phyloP scores from a whole-genome alignment of 1,284 basidiomycete genomes.

The Stygiomarasmius scandens region DNA sequence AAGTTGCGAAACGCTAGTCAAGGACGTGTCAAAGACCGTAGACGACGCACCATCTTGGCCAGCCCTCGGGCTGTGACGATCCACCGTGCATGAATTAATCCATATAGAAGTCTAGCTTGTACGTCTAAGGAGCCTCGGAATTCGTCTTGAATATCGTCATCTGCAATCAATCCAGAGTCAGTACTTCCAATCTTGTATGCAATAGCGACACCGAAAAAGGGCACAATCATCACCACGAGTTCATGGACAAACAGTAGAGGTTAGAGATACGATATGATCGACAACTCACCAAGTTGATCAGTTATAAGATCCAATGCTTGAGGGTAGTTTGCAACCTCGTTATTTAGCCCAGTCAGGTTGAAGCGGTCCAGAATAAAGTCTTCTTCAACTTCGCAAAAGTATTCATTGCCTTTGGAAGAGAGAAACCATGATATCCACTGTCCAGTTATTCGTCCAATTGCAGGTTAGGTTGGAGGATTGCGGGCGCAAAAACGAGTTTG shows the following conservation, averaged over 20 bases:
- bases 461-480: not conserved
- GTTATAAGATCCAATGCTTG: constrained; percentile 96
- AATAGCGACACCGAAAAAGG: too few relatives aligned
- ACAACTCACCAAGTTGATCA: constrained; percentile 79
- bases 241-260: too few relatives aligned
- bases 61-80: constrained; percentile 93
- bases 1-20: constrained; percentile 13
- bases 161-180: constrained; percentile 32
- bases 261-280: not conserved
- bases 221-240: too few relatives aligned
- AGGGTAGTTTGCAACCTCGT: constrained; percentile 93
- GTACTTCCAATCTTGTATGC: too few relatives aligned
- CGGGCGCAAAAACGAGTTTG: not conserved
- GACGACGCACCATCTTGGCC: constrained; percentile 91
- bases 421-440: constrained; percentile 99
- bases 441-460: constrained; percentile 13
- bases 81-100: constrained; percentile 96
- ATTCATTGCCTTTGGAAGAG: constrained; percentile 95
- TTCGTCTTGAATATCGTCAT: constrained; percentile 82
- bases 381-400: constrained; percentile 99
- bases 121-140: constrained; percentile 84
- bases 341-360: constrained; percentile 96
- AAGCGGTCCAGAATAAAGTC: constrained; percentile 99
- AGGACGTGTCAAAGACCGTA: too few relatives aligned
- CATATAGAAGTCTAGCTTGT: constrained; percentile 89